Conservation (phyloP, 192 early-diverging fungal genomes). For the Coemansia sp. region DNA sequence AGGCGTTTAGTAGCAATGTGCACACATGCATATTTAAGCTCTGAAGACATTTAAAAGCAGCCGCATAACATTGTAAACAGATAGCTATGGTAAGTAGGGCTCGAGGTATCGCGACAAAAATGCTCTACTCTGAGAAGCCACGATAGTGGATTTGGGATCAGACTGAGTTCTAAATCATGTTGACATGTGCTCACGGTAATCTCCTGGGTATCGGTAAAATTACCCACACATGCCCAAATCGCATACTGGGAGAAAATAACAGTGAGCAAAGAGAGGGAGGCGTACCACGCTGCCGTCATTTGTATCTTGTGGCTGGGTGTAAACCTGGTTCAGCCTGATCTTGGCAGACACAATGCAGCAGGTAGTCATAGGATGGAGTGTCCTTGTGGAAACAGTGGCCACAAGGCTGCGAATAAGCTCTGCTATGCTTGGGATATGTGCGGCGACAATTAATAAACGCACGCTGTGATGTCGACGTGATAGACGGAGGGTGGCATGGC, state of each 20-base stretch:
- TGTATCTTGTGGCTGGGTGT: background rate
- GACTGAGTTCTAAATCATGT: background rate
- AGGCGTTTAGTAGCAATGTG: background rate
- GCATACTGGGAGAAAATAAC: background rate
- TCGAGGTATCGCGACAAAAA: background rate
- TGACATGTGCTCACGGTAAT: background rate
- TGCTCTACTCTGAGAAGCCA: background rate
- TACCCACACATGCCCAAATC: background rate
- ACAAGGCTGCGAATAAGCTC: background rate
- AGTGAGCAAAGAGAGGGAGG: background rate
- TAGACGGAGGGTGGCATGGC: background rate
- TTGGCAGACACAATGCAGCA: background rate
- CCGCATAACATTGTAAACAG: background rate
- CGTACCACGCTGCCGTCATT: background rate
- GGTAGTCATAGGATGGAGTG: background rate
- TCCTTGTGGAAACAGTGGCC: background rate
- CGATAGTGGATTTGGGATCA: background rate
- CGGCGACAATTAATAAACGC: slow-evolving; percentile 6
- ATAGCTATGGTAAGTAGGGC: background rate
- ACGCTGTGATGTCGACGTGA: slow-evolving; percentile 4
- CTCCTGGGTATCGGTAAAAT: background rate
- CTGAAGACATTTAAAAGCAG: background rate
- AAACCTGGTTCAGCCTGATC: background rate
- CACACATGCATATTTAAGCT: background rate
- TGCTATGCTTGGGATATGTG: background rate